Base-by-base conservation (phyloP, 2,329 filamentous ascomycete genomes). In the Simplicillium aogashimaense region DNA sequence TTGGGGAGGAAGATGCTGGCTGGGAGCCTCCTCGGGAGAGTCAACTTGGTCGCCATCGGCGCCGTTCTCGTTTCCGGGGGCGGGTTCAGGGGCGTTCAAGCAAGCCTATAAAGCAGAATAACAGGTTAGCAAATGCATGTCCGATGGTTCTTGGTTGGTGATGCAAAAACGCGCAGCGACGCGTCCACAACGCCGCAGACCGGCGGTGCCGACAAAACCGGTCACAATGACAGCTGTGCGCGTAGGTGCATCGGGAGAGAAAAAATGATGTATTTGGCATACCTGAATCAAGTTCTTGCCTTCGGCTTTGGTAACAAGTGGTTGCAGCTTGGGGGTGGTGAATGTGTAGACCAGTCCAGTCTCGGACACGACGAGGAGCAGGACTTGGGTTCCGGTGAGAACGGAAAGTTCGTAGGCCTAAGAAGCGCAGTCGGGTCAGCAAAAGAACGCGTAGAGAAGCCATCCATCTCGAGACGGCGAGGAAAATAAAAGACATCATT, bases 271-370 rank as follows among this genome's bases (percentile, higher is more conserved):
- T 9, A n/a, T 5, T 16, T 33, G 17, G 54, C 78, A 49, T 77
- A 95, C 92, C 81, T 98, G 92, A 52, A 98, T 97, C 50, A 98
- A 72, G 63, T 98, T 98, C 78, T 98, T 98, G 69, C 92, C 92
- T 67, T 97, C 92, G 14, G 92, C 84, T 72, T 97, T 97, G 47
- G 92, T 98, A 52, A 97, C 92, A 40, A 98, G 79, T 47, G 92
- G 92, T 68, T 97, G 92, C 42, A 98, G 80, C 72, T 98, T 98
- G 15, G 92, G 92, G 13, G 92, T 98, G 46, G 88, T 95, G 65
- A 95, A 95, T 45, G 88, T 95, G 67, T 95, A 95, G 56, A 95
- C 88, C 20, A 95, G 78, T 50, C 88, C 88, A 20, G 88, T 95
- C 69, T 95, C 88, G 34, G 88, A 95, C 46, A 95, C 88, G 54